These are phyloP conservation scores for Blastobotrys chiropterorum DNA, from an alignment of 805 yeast species.

Conservation along the genomic window DNA sequence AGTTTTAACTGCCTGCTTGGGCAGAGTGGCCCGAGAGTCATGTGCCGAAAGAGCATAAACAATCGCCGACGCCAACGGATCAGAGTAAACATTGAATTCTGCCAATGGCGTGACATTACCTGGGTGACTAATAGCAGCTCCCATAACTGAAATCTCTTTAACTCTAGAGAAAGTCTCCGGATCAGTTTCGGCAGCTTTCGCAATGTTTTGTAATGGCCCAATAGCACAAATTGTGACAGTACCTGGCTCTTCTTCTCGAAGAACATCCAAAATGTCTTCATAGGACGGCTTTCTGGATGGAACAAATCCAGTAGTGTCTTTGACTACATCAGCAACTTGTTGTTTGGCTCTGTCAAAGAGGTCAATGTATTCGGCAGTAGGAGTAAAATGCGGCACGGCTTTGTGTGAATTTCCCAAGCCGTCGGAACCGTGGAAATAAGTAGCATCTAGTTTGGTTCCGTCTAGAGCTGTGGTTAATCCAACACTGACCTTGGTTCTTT, in stretches of 20 bases:
- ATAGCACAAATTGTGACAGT: constrained; percentile 35
- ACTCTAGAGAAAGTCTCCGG: constrained; percentile 32
- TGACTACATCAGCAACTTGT: constrained; percentile 2
- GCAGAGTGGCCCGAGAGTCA: constrained; percentile 27
- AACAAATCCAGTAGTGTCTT: constrained; percentile 23
- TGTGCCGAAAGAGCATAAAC: constrained; percentile 31
- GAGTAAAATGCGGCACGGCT: constrained; percentile 31
- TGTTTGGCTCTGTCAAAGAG: constrained; percentile 18
- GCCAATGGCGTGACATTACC: constrained; percentile 39
- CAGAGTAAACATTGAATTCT: constrained; percentile 38
- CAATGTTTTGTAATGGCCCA: constrained; percentile 38
- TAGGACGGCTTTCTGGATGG: constrained; percentile 28
- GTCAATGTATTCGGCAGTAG: constrained; percentile 26
- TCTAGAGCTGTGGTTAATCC: constrained; percentile 29
- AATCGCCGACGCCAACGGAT: constrained; percentile 36
- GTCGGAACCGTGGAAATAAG: constrained; percentile 36
- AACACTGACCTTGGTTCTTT: constrained; percentile 30
- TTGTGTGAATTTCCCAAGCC: constrained; percentile 37
- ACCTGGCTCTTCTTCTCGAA: constrained; percentile 30
- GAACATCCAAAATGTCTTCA: constrained; percentile 32
- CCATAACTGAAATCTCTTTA: constrained; percentile 35
- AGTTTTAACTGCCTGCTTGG: constrained; percentile 21
- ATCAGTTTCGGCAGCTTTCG: constrained; percentile 35
- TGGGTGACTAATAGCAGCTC: constrained; percentile 31
- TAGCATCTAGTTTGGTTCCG: constrained; percentile 31